These are phyloP conservation scores for Coleophoma eucalyptorum DNA, from an alignment of 2,329 filamentous ascomycete species.

Conservation along the genomic window DNA sequence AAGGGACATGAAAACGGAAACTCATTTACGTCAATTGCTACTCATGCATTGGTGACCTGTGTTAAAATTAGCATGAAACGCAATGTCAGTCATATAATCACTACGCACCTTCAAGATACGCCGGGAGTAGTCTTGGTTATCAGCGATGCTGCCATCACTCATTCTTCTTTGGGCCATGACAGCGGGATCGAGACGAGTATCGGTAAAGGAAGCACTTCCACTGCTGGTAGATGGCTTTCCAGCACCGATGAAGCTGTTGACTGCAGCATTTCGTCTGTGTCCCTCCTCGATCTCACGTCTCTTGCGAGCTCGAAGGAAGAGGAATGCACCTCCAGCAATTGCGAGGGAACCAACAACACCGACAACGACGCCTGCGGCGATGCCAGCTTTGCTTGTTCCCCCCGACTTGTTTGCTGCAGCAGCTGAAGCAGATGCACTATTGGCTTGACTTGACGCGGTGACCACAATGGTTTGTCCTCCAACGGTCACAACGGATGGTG, in stretches of 20 bases:
- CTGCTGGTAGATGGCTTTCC: constrained; percentile 59
- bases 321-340: constrained; percentile 64
- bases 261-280: constrained; percentile 75
- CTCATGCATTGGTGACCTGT: constrained; percentile 58
- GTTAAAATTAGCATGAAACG: neutral
- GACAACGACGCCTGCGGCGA: constrained; percentile 84
- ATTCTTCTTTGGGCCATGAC: constrained; percentile 78
- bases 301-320: constrained; percentile 71
- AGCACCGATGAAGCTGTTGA: constrained; percentile 70
- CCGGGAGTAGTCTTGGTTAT: constrained; percentile 95
- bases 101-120: constrained; percentile 83
- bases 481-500: constrained; percentile 23
- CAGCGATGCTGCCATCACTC: constrained; percentile 94
- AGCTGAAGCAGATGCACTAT: constrained; percentile 5
- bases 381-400: constrained; percentile 57
- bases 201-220: constrained; percentile 67
- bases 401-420: constrained; percentile 5
- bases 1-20: constrained; percentile 18
- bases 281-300: constrained; percentile 80
- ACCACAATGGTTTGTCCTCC: constrained; percentile 25
- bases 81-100: constrained; percentile 13
- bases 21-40: constrained; percentile 34
- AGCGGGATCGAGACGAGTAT: constrained; percentile 80
- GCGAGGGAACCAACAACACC: constrained; percentile 69
- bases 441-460: constrained; percentile 12